Conservation (phyloP, 1,139 yeast genomes). For the Candida freyschussii region DNA sequence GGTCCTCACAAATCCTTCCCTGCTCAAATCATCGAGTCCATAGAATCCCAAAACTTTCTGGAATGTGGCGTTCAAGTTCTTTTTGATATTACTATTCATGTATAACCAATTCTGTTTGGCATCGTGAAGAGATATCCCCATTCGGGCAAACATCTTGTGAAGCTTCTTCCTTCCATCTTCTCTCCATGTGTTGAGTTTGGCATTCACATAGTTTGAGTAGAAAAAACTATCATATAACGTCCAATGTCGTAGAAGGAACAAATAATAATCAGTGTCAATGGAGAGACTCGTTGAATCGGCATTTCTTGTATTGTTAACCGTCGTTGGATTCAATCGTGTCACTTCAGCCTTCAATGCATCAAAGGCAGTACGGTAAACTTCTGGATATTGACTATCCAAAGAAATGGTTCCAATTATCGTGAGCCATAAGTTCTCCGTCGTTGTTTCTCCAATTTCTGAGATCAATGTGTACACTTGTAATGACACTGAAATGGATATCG, state of each 20-base stretch:
- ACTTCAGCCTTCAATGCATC: conserved; percentile 85
- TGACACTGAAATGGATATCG: conserved; percentile 69
- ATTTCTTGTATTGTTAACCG: conserved; percentile 35
- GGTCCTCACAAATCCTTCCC: conserved; percentile 82
- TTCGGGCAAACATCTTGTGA: conserved; percentile 88
- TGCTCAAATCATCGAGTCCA: conserved; percentile 76
- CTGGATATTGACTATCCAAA: conserved; percentile 68
- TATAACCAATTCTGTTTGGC: conserved; percentile 94
- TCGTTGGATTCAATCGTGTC: conserved; percentile 50
- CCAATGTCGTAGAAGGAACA: conserved; percentile 89
- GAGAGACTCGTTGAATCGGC: conserved; percentile 64
- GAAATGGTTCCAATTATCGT: conserved; percentile 88
- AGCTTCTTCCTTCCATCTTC: conserved; percentile 85
- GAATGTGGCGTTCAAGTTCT: conserved; percentile 65
- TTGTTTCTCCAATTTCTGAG: conserved; percentile 75
- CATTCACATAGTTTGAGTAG: conserved; percentile 85
- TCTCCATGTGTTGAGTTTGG: conserved; percentile 84
- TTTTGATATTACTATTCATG: conserved; percentile 76
- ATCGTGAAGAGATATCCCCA: conserved; percentile 88
- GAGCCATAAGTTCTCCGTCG: conserved; percentile 73
- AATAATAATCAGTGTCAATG: conserved; percentile 78
- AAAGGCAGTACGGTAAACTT: conserved; percentile 65
- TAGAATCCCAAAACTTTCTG: conserved; percentile 65
- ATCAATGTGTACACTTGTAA: conserved; percentile 76
- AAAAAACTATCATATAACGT: conserved; percentile 86